Evolutionary conservation across 2,329 filamentous ascomycete genomes (phyloP), one percentile per base, ranked within the genome.

Genomic region (Berkeleyomyces basicola): DNA sequence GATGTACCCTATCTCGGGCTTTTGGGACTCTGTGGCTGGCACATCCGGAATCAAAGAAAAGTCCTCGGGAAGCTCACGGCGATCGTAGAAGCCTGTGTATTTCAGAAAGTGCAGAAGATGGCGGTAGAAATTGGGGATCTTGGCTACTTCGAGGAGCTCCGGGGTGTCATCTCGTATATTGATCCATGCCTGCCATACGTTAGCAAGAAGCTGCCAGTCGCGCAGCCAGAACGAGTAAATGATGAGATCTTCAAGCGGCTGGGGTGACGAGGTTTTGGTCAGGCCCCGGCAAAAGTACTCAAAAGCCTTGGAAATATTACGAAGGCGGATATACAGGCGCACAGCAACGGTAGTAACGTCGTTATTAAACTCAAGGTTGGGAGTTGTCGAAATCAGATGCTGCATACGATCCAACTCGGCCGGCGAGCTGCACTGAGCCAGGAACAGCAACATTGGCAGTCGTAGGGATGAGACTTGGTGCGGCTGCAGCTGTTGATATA

Each of bases 341-440:
- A 64, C 63, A n/a, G 63, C 63, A n/a, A 64, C 61, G 3, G 53
- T 59, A 11, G 63, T 59, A 42, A 64, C 49, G 11, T 64, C 60
- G 31, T 58, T 59, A 36, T 62, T 62, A 9, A 64, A 64, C 47
- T 64, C 60, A 4, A 62, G 3, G 9, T 7, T 44, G 1, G 63
- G 63, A n/a, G 63, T 64, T 40, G 63, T 57, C 23, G 60, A 59
- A 37, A 64, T 64, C 31, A 64, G 36, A 43, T 63, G 46, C 16
- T 63, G 64, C 61, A 65, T 65, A 3, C 64, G 58, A 37, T 65
- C 64, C 39, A 63, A 16, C 49, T 65, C 64, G 7, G 64, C 64
- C 3, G 61, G 58, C 14, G 64, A 65, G 36, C 61, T 62, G 42
- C 64, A 65, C 42, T 61, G 61, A 2, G 61, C 61, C n/a, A 65